phyloP scores from a whole-genome alignment of 2,329 filamentous ascomycete genomes.

The Metarhizium anisopliae region DNA sequence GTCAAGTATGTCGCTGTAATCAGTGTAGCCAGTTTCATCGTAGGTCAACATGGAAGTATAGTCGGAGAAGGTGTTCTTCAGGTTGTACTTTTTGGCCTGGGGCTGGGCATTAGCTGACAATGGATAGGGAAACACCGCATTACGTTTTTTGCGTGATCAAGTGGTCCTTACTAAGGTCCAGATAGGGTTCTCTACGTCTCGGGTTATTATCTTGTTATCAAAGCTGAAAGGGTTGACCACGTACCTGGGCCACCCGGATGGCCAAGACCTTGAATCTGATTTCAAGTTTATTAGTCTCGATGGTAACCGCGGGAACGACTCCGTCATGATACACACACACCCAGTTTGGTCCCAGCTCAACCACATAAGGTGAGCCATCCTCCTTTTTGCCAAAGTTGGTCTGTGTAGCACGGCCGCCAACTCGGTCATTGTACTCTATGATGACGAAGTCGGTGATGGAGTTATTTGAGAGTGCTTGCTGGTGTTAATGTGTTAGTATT shows the following conservation, averaged over 20 bases:
- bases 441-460: constrained; percentile 57
- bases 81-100: constrained; percentile 44
- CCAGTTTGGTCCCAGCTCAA: constrained; percentile 65
- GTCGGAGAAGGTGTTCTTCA: constrained; percentile 49
- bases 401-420: constrained; percentile 55
- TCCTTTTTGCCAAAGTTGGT: constrained; percentile 42
- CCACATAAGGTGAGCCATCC: constrained; percentile 42
- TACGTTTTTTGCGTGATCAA: not conserved
- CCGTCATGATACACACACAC: constrained; percentile 17
- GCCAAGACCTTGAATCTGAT: constrained; percentile 14
- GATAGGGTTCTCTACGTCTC: constrained; percentile 44
- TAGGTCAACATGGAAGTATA: constrained; percentile 51
- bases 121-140: not conserved
- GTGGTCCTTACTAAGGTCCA: constrained; percentile 37
- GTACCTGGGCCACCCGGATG: constrained; percentile 16
- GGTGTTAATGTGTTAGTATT: not conserved
- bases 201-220: constrained; percentile 7
- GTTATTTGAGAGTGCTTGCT: constrained; percentile 50
- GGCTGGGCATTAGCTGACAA: not conserved
- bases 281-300: constrained; percentile 1
- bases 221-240: not conserved
- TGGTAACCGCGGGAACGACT: not conserved
- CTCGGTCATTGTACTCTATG: constrained; percentile 51
- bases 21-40: constrained; percentile 43
- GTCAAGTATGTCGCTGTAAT: constrained; percentile 42